Evolutionary conservation across 805 yeast genomes (phyloP).

Genomic region (Wickerhamiella spandovensis): DNA sequence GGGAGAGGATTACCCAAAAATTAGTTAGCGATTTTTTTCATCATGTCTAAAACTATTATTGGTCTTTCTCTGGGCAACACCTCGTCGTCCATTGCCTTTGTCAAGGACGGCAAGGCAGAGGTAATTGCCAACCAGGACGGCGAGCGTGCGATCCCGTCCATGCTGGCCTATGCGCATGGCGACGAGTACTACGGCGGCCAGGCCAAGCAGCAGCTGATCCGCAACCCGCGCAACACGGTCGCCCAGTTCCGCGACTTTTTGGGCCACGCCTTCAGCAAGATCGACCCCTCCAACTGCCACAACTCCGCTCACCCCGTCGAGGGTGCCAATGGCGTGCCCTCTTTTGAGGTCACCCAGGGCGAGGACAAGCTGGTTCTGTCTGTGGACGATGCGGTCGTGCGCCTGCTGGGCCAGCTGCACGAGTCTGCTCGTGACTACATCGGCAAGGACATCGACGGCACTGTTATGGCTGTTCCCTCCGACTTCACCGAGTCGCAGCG

Average conservation of each 20-base stretch:
- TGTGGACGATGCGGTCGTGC: slow-evolving; percentile 64
- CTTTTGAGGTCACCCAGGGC: slow-evolving; percentile 42
- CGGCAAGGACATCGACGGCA: slow-evolving; percentile 69
- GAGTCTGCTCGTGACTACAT: slow-evolving; percentile 86
- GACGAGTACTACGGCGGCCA: slow-evolving; percentile 98
- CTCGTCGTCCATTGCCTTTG: slow-evolving; percentile 78
- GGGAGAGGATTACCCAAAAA: too few relatives aligned
- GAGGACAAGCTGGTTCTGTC: slow-evolving; percentile 38
- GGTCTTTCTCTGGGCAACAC: slow-evolving; percentile 97
- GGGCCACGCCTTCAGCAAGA: slow-evolving; percentile 58
- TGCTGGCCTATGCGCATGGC: slow-evolving; percentile 77
- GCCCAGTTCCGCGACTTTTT: slow-evolving; percentile 87
- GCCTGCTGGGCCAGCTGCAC: slow-evolving; percentile 73
- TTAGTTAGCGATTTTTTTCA: background rate
- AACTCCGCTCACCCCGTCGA: slow-evolving; percentile 56
- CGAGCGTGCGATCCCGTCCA: slow-evolving; percentile 91
- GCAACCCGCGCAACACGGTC: slow-evolving; percentile 80
- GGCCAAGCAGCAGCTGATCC: slow-evolving; percentile 80
- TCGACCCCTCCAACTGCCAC: slow-evolving; percentile 51
- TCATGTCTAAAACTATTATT: slow-evolving; percentile 41
- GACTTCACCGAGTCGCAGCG: slow-evolving; percentile 68
- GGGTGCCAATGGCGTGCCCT: slow-evolving; percentile 45
- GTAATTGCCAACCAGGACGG: slow-evolving; percentile 99
- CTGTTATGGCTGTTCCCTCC: slow-evolving; percentile 83
- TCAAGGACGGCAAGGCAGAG: slow-evolving; percentile 80